Evolutionary conservation across 805 yeast species (phyloP), one percentile per base, ranked within the genome.

Genomic region (Millerozyma miso): DNA sequence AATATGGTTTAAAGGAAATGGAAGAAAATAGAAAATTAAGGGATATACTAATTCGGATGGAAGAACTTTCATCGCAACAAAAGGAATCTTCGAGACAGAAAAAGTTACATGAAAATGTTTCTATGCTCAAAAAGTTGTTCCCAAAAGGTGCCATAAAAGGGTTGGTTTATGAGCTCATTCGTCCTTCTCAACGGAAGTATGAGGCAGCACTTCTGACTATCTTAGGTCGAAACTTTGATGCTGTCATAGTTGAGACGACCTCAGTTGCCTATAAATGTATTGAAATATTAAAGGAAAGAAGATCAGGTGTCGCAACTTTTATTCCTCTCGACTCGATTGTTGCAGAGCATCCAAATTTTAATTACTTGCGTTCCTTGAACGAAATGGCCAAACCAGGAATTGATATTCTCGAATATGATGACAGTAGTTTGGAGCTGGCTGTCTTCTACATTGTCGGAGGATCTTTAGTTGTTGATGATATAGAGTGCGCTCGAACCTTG

Each of bases 271-370:
- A 80, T 44, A 80, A 81, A 47, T 87, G 95, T 58, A 85, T 93
- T 48, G 78, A 80, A 6, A 84, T 83, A 43, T 67, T 91, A 58
- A 87, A 88, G 53, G 90, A 86, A 50, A 91, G 91, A 57, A 75
- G 96, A 50, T 71, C 84, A 10, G 98, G 98, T 37, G 74, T 77
- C 5, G 89, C 93, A 1, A 80, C 95, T 1, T 90, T 93, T 54
- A 84, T 93, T 45, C 98, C 99, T 0, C 65, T 93, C 40, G 93
- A 89, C 54, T 74, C 89, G 1, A 81, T 93, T 26, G 50, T 55
- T 13, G 76, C 71, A 6, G 78, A 80, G 1, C 73, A 66, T 31
- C 69, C 81, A 4, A 71, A 82, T 38, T 75, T 77, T 40, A 68
- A 77, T 18, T 67, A 73, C 38, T 62, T 85, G 23, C 69, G 95